These are phyloP conservation scores for Colletotrichum destructivum DNA, from an alignment of 2,329 filamentous ascomycete species.

Conservation along the genomic window DNA sequence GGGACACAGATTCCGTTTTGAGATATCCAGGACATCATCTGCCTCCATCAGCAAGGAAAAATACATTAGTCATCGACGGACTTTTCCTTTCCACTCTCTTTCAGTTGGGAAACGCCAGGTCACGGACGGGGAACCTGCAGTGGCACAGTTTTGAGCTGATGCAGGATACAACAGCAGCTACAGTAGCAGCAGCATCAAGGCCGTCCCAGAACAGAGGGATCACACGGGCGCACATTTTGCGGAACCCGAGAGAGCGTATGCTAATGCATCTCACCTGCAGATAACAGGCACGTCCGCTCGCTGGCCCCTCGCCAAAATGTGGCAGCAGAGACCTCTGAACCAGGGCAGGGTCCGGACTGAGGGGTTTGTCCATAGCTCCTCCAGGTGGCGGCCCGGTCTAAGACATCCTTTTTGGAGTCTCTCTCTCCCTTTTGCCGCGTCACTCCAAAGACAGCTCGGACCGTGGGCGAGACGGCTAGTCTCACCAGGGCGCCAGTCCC, in stretches of 20 bases:
- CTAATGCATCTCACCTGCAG: constrained; percentile 19
- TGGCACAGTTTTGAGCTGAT: constrained; percentile 26
- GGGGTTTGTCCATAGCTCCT: constrained; percentile 22
- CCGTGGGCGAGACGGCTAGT: constrained; percentile 22
- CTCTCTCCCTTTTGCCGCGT: constrained; percentile 26
- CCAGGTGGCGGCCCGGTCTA: constrained; percentile 36
- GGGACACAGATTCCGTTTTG: constrained; percentile 12
- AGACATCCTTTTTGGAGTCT: constrained; percentile 41
- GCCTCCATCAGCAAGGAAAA: constrained; percentile 28
- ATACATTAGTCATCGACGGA: background rate
- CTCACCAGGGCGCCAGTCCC: constrained; percentile 25
- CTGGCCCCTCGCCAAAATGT: background rate
- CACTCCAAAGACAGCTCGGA: constrained; percentile 29
- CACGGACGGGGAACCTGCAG: constrained; percentile 32
- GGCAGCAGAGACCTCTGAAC: background rate
- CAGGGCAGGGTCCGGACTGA: constrained; percentile 18
- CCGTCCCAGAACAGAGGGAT: background rate
- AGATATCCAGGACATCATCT: constrained; percentile 16
- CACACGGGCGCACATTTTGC: constrained; percentile 4
- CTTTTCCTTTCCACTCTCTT: background rate
- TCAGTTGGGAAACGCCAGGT: background rate
- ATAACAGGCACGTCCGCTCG: constrained; percentile 25
- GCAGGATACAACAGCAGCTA: background rate
- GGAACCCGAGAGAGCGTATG: constrained; percentile 6
- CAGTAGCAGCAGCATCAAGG: constrained; percentile 8